A percentile compares a stretch with the other conserved stretches of the same genome.
Conservation (phyloP, 495 filamentous ascomycete species). For the Neurospora sp. region DNA sequence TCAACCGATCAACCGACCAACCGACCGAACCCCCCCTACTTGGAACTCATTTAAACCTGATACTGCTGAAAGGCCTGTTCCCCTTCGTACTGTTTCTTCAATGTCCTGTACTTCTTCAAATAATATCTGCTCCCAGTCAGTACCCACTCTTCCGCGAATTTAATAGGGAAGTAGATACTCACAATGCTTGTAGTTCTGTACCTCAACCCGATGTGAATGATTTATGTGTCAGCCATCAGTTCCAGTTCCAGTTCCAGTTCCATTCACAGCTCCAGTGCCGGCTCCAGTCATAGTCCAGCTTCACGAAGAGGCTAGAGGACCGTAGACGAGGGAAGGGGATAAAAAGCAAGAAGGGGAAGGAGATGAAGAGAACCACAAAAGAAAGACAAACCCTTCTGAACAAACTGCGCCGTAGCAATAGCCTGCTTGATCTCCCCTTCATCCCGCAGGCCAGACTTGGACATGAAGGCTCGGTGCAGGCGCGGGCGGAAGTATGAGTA, state of each 20-base stretch:
- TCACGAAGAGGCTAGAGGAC: too few species aligned
- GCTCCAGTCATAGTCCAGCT: too few species aligned
- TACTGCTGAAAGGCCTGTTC: background rate
- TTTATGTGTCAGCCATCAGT: too few species aligned
- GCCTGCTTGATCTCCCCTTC: constrained; percentile 64
- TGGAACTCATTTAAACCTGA: background rate
- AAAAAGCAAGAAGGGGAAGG: too few species aligned
- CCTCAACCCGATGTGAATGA: too few species aligned
- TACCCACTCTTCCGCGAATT: too few species aligned
- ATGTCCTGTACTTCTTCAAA: constrained; percentile 82
- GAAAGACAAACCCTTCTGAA: constrained; percentile 50
- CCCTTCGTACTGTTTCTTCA: constrained; percentile 44
- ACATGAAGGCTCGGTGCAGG: constrained; percentile 74
- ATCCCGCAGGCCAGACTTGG: constrained; percentile 57
- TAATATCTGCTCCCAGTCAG: constrained; percentile 51
- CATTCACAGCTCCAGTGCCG: too few species aligned
- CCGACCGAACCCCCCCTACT: background rate
- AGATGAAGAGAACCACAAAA: too few species aligned
- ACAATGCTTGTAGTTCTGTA: background rate
- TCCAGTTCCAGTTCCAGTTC: too few species aligned
- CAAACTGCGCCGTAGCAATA: constrained; percentile 71
- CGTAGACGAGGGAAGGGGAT: too few species aligned
- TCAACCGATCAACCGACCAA: background rate
- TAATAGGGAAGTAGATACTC: background rate
- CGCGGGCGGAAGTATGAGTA: constrained; percentile 73